A percentile compares a stretch with the other conserved stretches of the same genome.
These are phyloP conservation scores for Huntiella decipiens DNA, from an alignment of 2,329 filamentous ascomycete species.

Conservation along the genomic window DNA sequence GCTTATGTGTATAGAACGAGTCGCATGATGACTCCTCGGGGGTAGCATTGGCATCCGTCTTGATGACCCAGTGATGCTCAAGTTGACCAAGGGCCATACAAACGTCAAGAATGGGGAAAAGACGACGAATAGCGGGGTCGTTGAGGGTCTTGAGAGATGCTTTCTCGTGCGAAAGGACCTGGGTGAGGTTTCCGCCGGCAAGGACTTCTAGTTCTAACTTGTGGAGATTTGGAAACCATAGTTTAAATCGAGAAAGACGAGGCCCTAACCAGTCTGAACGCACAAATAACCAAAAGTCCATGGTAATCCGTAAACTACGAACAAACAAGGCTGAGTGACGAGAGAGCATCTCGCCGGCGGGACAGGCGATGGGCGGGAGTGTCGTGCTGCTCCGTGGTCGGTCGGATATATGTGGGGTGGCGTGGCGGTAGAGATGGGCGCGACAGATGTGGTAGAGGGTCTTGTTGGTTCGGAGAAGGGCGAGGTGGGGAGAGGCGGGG, in stretches of 20 bases:
- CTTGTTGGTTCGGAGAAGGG: constrained; percentile 21
- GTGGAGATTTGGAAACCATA: not conserved
- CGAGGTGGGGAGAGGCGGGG: constrained; percentile 17
- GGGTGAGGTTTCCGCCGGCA: not conserved
- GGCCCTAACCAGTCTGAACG: constrained; percentile 1
- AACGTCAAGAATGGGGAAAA: not conserved
- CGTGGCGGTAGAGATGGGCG: constrained; percentile 27
- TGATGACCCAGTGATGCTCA: constrained; percentile 19
- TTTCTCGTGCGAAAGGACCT: not conserved
- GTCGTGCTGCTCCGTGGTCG: constrained; percentile 19
- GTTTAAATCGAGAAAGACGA: not conserved
- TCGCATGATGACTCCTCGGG: constrained; percentile 15
- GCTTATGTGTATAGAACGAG: too few relatives aligned
- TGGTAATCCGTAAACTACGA: constrained; percentile 6
- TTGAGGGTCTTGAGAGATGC: constrained; percentile 14
- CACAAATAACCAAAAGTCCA: constrained; percentile 4
- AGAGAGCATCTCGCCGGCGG: not conserved
- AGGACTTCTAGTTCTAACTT: constrained; percentile 16
- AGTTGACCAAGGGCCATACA: constrained; percentile 22
- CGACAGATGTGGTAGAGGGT: constrained; percentile 21
- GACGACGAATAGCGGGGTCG: not conserved
- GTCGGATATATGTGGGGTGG: constrained; percentile 28
- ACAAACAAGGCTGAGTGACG: not conserved
- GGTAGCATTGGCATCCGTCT: constrained; percentile 24
- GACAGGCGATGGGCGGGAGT: constrained; percentile 11